These are phyloP conservation scores for Didymella lethalis DNA, from an alignment of 2,329 filamentous ascomycete species.

Conservation along the genomic window DNA sequence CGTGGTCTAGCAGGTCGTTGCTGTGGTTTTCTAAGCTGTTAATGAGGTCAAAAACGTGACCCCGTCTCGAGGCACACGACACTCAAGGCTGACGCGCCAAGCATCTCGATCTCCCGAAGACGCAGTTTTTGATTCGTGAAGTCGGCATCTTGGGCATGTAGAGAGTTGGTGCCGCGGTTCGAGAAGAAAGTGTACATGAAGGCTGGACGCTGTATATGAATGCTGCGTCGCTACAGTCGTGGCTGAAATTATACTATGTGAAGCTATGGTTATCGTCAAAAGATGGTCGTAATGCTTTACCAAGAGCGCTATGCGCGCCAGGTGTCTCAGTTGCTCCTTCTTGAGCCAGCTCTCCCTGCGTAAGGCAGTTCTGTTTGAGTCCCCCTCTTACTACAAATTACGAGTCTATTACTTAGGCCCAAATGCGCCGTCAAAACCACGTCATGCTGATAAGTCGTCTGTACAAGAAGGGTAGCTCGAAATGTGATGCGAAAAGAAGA, in stretches of 20 bases:
- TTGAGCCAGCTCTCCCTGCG: not conserved
- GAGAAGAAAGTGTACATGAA: not conserved
- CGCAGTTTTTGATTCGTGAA: not conserved
- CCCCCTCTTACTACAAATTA: constrained; percentile 8
- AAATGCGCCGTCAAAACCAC: constrained; percentile 9
- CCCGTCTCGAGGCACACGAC: constrained; percentile 6
- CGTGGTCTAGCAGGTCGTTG: not conserved
- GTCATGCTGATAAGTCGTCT: constrained; percentile 6
- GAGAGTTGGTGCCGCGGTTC: not conserved
- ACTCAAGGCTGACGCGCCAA: not conserved
- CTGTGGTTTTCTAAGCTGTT: not conserved
- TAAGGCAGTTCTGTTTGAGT: not conserved
- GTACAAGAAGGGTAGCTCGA: constrained; percentile 7
- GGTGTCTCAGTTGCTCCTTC: not conserved
- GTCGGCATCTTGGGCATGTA: not conserved
- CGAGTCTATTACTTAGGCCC: constrained; percentile 6
- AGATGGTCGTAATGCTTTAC: not conserved
- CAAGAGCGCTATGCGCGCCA: not conserved
- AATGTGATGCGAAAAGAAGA: constrained; percentile 14
- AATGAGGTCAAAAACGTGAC: not conserved
- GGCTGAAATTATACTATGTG: constrained; percentile 23
- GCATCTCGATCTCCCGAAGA: not conserved
- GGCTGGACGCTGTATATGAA: not conserved
- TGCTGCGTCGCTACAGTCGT: constrained; percentile 1
- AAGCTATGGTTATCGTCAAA: constrained; percentile 23